Evolutionary conservation across 2,329 filamentous ascomycete species (phyloP).

Genomic region (Colletotrichum orbiculare): DNA sequence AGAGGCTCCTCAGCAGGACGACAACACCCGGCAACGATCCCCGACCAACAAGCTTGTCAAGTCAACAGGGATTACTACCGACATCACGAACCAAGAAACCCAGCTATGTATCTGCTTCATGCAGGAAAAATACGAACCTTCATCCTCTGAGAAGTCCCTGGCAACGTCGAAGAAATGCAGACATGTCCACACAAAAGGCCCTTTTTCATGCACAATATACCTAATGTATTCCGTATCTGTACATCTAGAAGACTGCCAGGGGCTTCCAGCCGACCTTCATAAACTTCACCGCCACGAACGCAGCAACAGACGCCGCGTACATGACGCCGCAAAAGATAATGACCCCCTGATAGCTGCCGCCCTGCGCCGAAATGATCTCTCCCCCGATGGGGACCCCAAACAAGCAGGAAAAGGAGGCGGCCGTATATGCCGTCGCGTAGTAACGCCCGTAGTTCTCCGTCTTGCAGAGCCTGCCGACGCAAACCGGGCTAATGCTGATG

Average conservation of each 20-base stretch:
- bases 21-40: no score
- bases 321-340: slow-evolving; percentile 73
- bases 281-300: slow-evolving; percentile 68
- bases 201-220: no score
- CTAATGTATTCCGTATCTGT: no score
- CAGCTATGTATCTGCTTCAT: no score
- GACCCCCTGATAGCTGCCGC: slow-evolving; percentile 71
- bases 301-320: slow-evolving; percentile 65
- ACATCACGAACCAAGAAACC: no score
- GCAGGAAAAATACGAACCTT: no score
- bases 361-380: slow-evolving; percentile 65
- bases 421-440: slow-evolving; percentile 85
- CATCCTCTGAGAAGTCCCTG: no score
- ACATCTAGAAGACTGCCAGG: slow-evolving; percentile 17
- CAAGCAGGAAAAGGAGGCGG: slow-evolving; percentile 73
- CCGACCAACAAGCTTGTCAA: no score
- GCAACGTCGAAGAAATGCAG: no score
- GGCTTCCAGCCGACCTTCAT: slow-evolving; percentile 23
- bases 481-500: slow-evolving; percentile 85
- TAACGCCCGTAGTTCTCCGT: slow-evolving; percentile 86
- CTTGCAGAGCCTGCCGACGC: slow-evolving; percentile 82
- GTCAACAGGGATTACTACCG: no score
- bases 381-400: slow-evolving; percentile 78
- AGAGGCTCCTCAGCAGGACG: no score
- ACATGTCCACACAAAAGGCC: no score